Percentiles rank a stretch among this genome's conserved stretches.
Conservation (phyloP, 345 rosid species). For the Gossypium longicalyx region DNA sequence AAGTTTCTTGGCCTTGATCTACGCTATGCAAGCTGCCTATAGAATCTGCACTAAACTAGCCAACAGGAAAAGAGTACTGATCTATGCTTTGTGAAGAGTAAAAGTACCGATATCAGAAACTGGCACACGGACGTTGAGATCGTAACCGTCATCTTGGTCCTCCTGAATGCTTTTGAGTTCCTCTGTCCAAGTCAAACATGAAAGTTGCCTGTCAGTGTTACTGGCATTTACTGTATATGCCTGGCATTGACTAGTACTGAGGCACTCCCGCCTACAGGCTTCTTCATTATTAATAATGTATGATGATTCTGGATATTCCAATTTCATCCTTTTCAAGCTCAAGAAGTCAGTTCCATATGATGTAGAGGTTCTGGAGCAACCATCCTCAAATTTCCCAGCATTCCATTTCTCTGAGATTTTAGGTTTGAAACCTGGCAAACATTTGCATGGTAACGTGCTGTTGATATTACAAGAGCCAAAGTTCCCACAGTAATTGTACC, state of each 20-base stretch:
- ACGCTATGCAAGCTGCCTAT: no score
- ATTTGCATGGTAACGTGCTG: conserved; percentile 24
- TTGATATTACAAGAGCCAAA: conserved; percentile 35
- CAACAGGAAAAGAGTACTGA: not conserved
- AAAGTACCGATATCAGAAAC: conserved; percentile 23
- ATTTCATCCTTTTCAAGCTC: conserved; percentile 19
- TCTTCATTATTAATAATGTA: not conserved
- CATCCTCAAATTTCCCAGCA: conserved; percentile 20
- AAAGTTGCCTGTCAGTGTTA: not conserved
- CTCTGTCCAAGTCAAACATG: conserved; percentile 32
- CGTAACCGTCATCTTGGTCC: not conserved
- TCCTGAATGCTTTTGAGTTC: conserved; percentile 18
- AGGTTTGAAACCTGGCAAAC: conserved; percentile 46
- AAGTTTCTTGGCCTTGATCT: not conserved
- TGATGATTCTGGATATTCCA: not conserved
- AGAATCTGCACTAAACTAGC: not conserved
- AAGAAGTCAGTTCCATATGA: conserved; percentile 16
- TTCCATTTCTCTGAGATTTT: conserved; percentile 20
- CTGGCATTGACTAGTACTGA: conserved; percentile 17
- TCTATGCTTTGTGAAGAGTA: not conserved
- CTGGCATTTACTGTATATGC: conserved; percentile 20
- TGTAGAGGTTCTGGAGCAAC: conserved; percentile 27
- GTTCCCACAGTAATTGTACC: conserved; percentile 32
- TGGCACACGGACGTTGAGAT: conserved; percentile 22
- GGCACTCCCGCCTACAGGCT: conserved; percentile 24